Conservation (phyloP, 306 rosid species). For the Elaeagnus macrophylla region DNA sequence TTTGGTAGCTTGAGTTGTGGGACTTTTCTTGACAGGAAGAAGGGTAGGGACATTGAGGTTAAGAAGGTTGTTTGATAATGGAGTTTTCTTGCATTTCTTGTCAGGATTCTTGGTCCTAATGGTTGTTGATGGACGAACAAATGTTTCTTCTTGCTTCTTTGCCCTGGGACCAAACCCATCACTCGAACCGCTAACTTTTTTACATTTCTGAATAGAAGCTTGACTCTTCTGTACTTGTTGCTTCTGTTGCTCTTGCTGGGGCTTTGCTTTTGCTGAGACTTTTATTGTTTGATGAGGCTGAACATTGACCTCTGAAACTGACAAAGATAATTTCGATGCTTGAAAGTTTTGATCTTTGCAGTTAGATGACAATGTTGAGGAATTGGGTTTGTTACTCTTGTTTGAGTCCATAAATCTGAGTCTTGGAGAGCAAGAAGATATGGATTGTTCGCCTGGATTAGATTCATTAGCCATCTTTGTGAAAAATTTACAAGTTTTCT, state of each 20-base stretch:
- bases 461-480: slow-evolving; percentile 26
- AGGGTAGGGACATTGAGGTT: slow-evolving; percentile 40
- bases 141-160: slow-evolving; percentile 64
- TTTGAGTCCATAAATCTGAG: slow-evolving; percentile 39
- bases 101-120: slow-evolving; percentile 30
- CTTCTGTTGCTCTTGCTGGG: slow-evolving; percentile 9
- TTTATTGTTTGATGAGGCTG: slow-evolving; percentile 7
- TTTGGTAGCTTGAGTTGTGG: slow-evolving; percentile 27
- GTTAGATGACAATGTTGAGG: neutral
- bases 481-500: slow-evolving; percentile 25
- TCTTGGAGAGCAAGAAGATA: slow-evolving; percentile 26
- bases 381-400: slow-evolving; percentile 21
- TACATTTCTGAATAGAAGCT: slow-evolving; percentile 21
- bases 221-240: neutral
- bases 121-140: slow-evolving; percentile 42
- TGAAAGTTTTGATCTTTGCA: slow-evolving; percentile 32
- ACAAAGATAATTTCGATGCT: slow-evolving; percentile 2
- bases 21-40: slow-evolving; percentile 33
- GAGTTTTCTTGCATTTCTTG: slow-evolving; percentile 43
- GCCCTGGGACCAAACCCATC: slow-evolving; percentile 41
- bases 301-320: slow-evolving; percentile 1
- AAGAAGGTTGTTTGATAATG: slow-evolving; percentile 42
- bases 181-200: slow-evolving; percentile 9
- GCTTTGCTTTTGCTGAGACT: slow-evolving; percentile 30
- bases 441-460: slow-evolving; percentile 29